Evolutionary conservation across 2,329 filamentous ascomycete species (phyloP).

Genomic region (Fusarium protoensiforme): DNA sequence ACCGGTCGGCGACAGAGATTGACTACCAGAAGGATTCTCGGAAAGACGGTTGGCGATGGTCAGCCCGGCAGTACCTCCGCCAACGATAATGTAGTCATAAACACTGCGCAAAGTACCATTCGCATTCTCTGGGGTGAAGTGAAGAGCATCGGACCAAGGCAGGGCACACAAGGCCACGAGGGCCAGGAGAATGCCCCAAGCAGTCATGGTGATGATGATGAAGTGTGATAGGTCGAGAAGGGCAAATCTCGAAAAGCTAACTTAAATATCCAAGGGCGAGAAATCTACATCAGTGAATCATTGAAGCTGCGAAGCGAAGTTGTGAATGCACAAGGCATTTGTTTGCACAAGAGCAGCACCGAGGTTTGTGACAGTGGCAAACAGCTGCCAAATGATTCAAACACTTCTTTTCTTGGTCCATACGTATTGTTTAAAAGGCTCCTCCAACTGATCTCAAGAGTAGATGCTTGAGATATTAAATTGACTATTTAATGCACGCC

Average conservation of each 20-base stretch:
- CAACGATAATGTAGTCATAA: constrained; percentile 46
- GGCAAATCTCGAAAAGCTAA: not conserved
- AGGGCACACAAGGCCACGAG: not conserved
- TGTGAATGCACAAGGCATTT: not conserved
- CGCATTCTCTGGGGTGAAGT: not conserved
- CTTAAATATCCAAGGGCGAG: not conserved
- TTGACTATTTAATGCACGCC: not conserved
- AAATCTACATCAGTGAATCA: not conserved
- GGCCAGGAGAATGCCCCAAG: not conserved
- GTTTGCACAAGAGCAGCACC: not conserved
- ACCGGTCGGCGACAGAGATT: not conserved
- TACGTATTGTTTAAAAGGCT: not conserved
- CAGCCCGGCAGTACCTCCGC: constrained; percentile 56
- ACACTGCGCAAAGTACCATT: constrained; percentile 1
- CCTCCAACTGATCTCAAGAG: not conserved
- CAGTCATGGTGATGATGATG: not conserved
- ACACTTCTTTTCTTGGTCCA: not conserved
- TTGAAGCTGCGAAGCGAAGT: not conserved
- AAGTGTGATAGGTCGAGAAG: not conserved
- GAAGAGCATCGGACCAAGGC: not conserved
- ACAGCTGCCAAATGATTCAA: not conserved
- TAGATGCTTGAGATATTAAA: not conserved
- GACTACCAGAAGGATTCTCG: constrained; percentile 48
- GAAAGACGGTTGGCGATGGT: constrained; percentile 52
- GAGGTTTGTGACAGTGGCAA: constrained; percentile 1